Evolutionary conservation across 2,329 filamentous ascomycete species (phyloP), one percentile per base, ranked within the genome.

Genomic region (Phaeosphaeria sp.): DNA sequence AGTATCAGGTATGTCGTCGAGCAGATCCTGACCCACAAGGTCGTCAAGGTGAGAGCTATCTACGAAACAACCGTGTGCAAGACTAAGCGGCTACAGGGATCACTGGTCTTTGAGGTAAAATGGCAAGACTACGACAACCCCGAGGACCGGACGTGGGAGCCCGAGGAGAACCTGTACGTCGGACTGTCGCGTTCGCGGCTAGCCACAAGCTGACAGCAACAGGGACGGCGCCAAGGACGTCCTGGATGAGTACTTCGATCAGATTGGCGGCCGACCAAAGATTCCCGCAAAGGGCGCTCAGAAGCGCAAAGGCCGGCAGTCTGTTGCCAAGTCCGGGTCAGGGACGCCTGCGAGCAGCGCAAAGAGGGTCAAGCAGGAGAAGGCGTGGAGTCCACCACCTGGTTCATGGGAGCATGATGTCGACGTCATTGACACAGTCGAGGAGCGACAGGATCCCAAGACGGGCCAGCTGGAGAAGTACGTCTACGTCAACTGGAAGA

Each of bases 371-470:
- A 82, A 72, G 81, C 54, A 57, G 36, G 79, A 49, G 75, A 80
- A 49, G 82, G 74, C 71, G 1, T 92, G 89, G 85, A 85, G 84
- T 55, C 89, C 89, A 2, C 91, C 91, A 0, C 81, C 84, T 2
- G 91, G 91, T 7, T 88, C 84, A 30, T 95, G 91, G 91, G 91
- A 95, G 64, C 86, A 92, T 11, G 83, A 91, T 2, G 86, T 94
- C 22, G 82, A 85, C 20, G 81, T 81, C 1, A 88, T 95, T 30
- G 90, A 93, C 64, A 90, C 89, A 0, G 89, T 90, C 56, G 86
- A 92, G 66, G 88, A 92, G 64, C 83, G 85, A 49, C 47, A 56
- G 1, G 64, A 78, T 39, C 65, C 67, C 20, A 72, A 69, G 52
- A 76, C 72, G 11, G 74, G 71, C 61, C 80, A 84, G 24, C 80